These are phyloP conservation scores for Xeromyces bisporus DNA, from an alignment of 495 filamentous ascomycete species.

Conservation along the genomic window DNA sequence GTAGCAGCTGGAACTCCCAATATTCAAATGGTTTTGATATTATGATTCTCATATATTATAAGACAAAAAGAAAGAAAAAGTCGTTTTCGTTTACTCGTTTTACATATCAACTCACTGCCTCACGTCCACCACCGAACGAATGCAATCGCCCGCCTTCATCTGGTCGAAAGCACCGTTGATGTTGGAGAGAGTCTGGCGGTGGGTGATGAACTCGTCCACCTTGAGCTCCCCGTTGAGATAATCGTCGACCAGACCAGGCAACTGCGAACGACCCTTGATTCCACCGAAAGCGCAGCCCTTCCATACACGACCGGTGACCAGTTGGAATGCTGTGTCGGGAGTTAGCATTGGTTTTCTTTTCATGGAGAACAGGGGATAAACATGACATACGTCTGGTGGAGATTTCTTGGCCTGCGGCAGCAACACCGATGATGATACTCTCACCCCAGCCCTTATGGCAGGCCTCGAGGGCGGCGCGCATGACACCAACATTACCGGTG, in stretches of 20 bases:
- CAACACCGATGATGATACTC: slow-evolving; percentile 95
- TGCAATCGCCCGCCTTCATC: slow-evolving; percentile 95
- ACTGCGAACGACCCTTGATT: slow-evolving; percentile 90
- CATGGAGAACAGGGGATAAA: neutral
- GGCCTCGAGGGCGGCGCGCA: slow-evolving; percentile 89
- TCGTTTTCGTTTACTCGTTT: no score
- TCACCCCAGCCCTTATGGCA: slow-evolving; percentile 99
- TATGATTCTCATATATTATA: no score
- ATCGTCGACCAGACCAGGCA: slow-evolving; percentile 75
- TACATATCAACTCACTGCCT: no score
- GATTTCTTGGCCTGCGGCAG: slow-evolving; percentile 95
- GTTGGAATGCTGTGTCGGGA: slow-evolving; percentile 66
- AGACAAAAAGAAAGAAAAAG: no score
- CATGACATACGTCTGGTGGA: slow-evolving; percentile 69
- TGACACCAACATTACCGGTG: slow-evolving; percentile 90
- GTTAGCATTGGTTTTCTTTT: neutral
- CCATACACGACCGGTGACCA: slow-evolving; percentile 95
- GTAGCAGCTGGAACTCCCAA: no score
- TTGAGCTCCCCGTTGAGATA: slow-evolving; percentile 82
- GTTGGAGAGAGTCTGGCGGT: slow-evolving; percentile 58
- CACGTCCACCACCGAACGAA: slow-evolving; percentile 58
- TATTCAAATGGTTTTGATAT: no score
- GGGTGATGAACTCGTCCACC: slow-evolving; percentile 99
- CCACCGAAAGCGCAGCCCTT: slow-evolving; percentile 95
- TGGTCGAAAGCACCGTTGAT: slow-evolving; percentile 84